phyloP scores from a whole-genome alignment of 805 yeast species.

The Ogataea philodendri region DNA sequence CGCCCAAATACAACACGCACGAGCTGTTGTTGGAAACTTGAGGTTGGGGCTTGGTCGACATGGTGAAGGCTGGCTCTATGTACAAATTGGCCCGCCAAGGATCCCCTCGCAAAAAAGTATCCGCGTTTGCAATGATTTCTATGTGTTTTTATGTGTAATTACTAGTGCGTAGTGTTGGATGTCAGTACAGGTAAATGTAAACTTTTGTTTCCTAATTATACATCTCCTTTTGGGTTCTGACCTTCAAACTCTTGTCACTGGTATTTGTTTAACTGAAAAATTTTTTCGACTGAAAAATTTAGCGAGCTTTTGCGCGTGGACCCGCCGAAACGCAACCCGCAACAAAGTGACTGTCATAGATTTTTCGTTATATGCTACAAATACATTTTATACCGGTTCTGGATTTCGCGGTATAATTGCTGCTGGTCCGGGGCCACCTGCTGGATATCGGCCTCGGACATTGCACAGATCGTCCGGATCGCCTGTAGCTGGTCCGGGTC shows the following conservation, averaged over 20 bases:
- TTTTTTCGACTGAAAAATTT: slow-evolving; percentile 16
- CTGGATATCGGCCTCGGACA: slow-evolving; percentile 25
- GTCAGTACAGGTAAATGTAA: slow-evolving; percentile 11
- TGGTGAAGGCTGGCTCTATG: slow-evolving; percentile 13
- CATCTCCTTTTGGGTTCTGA: slow-evolving; percentile 13
- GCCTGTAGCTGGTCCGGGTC: slow-evolving; percentile 22
- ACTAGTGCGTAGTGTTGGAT: slow-evolving; percentile 8
- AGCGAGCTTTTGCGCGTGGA: slow-evolving; percentile 7
- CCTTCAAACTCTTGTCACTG: slow-evolving; percentile 13
- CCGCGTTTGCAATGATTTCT: slow-evolving; percentile 14
- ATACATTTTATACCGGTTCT: slow-evolving; percentile 19
- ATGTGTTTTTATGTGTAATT: slow-evolving; percentile 3
- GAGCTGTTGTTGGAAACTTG: slow-evolving; percentile 32
- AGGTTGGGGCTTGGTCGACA: slow-evolving; percentile 14
- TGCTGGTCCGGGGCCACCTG: slow-evolving; percentile 23
- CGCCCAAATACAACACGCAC: slow-evolving; percentile 56
- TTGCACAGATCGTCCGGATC: slow-evolving; percentile 23
- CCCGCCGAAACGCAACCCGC: slow-evolving; percentile 12
- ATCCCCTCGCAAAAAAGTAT: slow-evolving; percentile 14
- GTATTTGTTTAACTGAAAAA: slow-evolving; percentile 14
- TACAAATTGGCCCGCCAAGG: slow-evolving; percentile 17
- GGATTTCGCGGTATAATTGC: slow-evolving; percentile 26
- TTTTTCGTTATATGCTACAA: slow-evolving; percentile 6
- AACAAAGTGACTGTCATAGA: slow-evolving; percentile 14
- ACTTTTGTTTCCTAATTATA: slow-evolving; percentile 6